Evolutionary conservation across 148 eudicot genomes (phyloP), one percentile per base, ranked within the genome.

Genomic region (Fagopyrum homotropicum): DNA sequence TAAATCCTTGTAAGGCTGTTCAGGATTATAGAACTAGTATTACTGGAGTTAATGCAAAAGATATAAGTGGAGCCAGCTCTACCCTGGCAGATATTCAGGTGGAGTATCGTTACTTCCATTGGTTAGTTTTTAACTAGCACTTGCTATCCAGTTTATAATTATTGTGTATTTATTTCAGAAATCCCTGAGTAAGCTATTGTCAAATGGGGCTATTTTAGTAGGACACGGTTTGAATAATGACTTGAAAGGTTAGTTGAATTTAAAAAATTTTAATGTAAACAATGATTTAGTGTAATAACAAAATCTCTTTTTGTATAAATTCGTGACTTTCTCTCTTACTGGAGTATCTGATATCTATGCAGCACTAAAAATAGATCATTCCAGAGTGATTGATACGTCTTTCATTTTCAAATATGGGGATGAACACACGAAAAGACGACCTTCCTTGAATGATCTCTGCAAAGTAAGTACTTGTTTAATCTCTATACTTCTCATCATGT

Each of bases 211-310:
- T 30, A 90, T 90, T 69, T 83, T 96, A 77, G 87, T 92, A 73
- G 99, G 99, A 77, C 99, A 96, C 76, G 83, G 99, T 83, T 87
- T 92, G 75, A 85, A 88, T 69, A 92, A 96, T 80, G 99, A 96
- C 82, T 81, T 96, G 76, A 85, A 79, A 82, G 99, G 99, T 96
- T 78, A 73, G 82, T 73, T 57, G 61, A 68, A 43, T 48, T 17
- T n/a, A n/a, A n/a, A n/a, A n/a, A n/a, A n/a, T 7, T 46, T 30
- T 75, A 8, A 54, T 35, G 50, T 40, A 4, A 4, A 40, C 6
- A 15, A 40, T 66, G 17, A 9, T 35, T 35, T 1, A 35, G 40
- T 35, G 40, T 35, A 35, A 35, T 35, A 35, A 35, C 40, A 35
- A 35, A 35, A 35, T 40, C 19, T 40, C 46, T 66, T 40, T 63